A percentile compares a stretch with the other conserved stretches of the same genome.
phyloP scores from a whole-genome alignment of 352 stramenopile genomes.

The Aphanomyces cochlioides region DNA sequence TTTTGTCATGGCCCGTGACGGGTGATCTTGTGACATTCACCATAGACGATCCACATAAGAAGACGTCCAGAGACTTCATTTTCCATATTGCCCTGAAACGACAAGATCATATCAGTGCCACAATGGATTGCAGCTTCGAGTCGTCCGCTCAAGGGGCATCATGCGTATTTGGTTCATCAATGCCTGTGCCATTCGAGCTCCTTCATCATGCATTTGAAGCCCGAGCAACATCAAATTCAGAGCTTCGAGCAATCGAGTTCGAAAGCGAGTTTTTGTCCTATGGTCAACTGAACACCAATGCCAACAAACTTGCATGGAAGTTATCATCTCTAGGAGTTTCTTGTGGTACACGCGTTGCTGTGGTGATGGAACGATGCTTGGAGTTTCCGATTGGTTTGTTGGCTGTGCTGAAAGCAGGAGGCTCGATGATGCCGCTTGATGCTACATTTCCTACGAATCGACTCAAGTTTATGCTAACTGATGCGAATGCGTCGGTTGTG shows the following conservation, averaged over 20 bases:
- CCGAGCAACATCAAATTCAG: constrained; percentile 25
- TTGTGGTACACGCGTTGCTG: neutral
- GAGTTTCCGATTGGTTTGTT: neutral
- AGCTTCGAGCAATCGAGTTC: constrained; percentile 25
- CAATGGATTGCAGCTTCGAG: no score
- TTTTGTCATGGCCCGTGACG: no score
- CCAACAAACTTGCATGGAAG: neutral
- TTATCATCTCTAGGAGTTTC: neutral
- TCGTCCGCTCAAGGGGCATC: no score
- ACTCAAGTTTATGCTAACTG: neutral
- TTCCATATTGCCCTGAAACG: no score
- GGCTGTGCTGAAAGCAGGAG: neutral
- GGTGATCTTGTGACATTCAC: no score
- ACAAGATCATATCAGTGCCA: no score
- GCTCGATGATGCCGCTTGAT: neutral
- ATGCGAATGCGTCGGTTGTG: neutral
- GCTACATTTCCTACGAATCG: neutral
- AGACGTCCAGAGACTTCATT: no score
- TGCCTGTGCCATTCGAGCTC: neutral
- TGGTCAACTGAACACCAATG: constrained; percentile 33
- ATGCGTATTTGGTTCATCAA: neutral
- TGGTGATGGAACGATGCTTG: neutral
- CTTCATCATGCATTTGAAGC: constrained; percentile 9
- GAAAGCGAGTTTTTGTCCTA: constrained; percentile 35
- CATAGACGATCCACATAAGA: no score